Base-by-base conservation (phyloP, 257 asterid genomes). In the Fraxinus pennsylvanica region DNA sequence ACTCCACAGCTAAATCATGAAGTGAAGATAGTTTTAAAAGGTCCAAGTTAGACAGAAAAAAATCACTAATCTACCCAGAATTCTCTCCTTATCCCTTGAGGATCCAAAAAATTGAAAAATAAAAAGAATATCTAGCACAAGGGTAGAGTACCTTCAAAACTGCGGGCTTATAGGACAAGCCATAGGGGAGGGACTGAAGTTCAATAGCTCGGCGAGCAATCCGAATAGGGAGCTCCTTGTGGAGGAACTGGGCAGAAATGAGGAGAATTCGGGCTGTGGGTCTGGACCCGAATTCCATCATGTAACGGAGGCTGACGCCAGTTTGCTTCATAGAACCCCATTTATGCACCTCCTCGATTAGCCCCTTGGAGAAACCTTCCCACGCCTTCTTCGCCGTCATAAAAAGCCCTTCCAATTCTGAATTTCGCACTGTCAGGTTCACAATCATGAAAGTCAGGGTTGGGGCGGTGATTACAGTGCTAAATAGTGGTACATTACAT, bases 201-300 rank as follows among this genome's bases (percentile, higher is more conserved):
- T 95, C 99, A 76, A 92, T 87, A 72, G 90, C 96, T 81, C 99
- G 91, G 9, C 97, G 89, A 4, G 99, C 98, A 80, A 95, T 91
- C 79, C 99, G 84, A 74, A 90, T 90, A 9, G 97, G 92, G 21
- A 95, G 93, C 86, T 95, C 99, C 78, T 92, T 91, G 76, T 86
- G 93, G 35, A 95, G 94, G 63, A 92, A 95, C 76, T 95, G 99
- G 45, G 99, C 88, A 0, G 98, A 91, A 65, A 90, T 86, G 41
- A 95, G 88, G 63, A 94, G 91, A 79, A 91, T 92, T 0, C 93
- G 82, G 15, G 84, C 84, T 13, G 90, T 88, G 21, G 99, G 96
- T 22, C 78, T 82, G 13, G 92, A 89, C 9, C 99, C 99, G 35
- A 95, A 95, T 78, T 95, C 94, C 96, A 90, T 90, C 99, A 95